Base-by-base conservation (phyloP, 2,329 filamentous ascomycete genomes). In the Xylaria sp. region DNA sequence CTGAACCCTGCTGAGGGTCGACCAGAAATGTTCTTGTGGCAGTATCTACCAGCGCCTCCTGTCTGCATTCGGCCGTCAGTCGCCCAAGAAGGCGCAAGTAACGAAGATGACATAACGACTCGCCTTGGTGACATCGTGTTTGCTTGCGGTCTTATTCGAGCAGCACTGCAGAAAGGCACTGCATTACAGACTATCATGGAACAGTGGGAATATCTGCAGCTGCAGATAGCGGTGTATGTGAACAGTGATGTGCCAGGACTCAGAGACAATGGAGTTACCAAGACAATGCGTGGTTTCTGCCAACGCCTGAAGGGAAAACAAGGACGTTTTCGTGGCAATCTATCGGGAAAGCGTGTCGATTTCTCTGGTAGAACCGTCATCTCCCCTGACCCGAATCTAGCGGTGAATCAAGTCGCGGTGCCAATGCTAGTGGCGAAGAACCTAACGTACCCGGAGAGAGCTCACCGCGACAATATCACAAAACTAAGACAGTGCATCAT, bases 301-400 rank as follows among this genome's bases (percentile, higher is more conserved):
- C 96, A 98, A 79, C 89, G 96, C 17, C 81, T 99, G 54, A 99
- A 99, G 81, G 96, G 96, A 72, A 99, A 99, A 77, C 95, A 98
- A 77, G 96, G 96, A 61, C 92, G 96, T 61, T 99, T 99, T 80
- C 91, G 96, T 81, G 96, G 96, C 65, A 99, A 99, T 75, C 80
- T 99, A 66, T 98, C 95, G 0, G 96, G 96, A 77, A 99, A 99
- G 81, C 95, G 96, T 86, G 96, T 99, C 61, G 95, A 99, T 77
- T 99, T 98, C 79, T 99, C 96, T 11, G 96, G 94, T 20, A 90
- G 96, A 78, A 99, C 96, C 0, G 96, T 99, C 79, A 99, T 99
- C 79, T 97, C 94, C 0, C 96, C 96, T 0, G 96, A 99, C 79
- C 96, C 96, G 2, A 99, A 99, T 74, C 79, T 99, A 55, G 90